Evolutionary conservation across 2,329 filamentous ascomycete species (phyloP), one percentile per base, ranked within the genome.

Genomic region (Decorospora gaudefroyi): DNA sequence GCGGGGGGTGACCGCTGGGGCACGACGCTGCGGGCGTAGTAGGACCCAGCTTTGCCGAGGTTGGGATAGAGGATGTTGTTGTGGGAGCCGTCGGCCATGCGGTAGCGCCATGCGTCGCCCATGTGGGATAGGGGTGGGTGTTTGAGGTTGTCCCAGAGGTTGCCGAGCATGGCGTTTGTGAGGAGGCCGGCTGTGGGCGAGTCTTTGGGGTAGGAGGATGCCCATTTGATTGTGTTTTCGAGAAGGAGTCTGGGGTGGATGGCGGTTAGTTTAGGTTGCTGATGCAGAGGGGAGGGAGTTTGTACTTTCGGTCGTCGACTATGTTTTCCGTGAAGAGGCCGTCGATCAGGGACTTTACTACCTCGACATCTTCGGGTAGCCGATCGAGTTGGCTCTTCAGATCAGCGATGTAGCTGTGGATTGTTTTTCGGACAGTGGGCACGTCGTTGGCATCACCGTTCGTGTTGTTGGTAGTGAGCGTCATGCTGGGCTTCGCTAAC

Each of bases 21-120:
- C 15, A 73, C 72, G 9, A 86, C 81, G 2, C 79, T 80, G 47
- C 83, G 77, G 23, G 84, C 83, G 53, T 87, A 87, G 0, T 80
- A 28, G 78, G 46, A 79, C 13, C 78, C 77, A 8, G 84, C 81
- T 35, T 74, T 75, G 1, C 84, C 84, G 25, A 87, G 70, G 35
- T 81, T 72, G 2, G 84, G 83, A 51, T 76, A 72, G 26, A 81
- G 71, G 44, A 81, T 74, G 55, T 82, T 86, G 72, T 84, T 74
- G 40, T 64, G 67, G 36, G 12, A 30, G 27, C 37, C 36, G 21
- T 48, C 44, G 18, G 72, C 67, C 27, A 63, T 57, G 6, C 72
- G 60, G 48, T 68, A 74, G 18, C 66, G 46, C 40, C 59, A 72
- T 11, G 67, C 51, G 29, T 67, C 58, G 18, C 61, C 64, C 12